Evolutionary conservation across 1,139 yeast species (phyloP), one percentile per base, ranked within the genome.

Genomic region (Meyerozyma carpophila): DNA sequence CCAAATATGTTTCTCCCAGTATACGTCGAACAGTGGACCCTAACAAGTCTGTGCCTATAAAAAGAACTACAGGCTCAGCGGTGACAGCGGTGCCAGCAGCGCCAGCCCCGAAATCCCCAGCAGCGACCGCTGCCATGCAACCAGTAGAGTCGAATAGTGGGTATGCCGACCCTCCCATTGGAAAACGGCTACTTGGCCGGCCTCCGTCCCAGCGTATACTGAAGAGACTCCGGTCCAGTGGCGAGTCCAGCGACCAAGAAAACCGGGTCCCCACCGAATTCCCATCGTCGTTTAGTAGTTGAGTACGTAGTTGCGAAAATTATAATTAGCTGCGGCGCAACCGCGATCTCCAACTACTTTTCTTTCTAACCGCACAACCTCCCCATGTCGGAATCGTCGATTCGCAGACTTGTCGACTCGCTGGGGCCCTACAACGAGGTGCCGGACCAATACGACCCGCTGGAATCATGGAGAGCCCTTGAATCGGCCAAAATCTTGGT

Each of bases 1-100:
- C 79, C 16, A 73, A 70, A 40, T 72, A 72, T 47, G 68, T 75
- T 3, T 71, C 83, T 2, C 77, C 79, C 9, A 71, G 73, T 36
- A 69, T 79, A 13, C 65, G 75, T 45, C 66, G 81, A 39, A 77
- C 81, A 0, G 65, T 81, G 10, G 84, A 81, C 56, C 86, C 81
- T 8, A 68, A 71, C 1, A 79, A 71, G 49, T 81, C 86, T 0
- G 73, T 77, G 0, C 86, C 86, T 0, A 66, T 81, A 3, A 78
- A 75, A 46, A 62, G 81, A 46, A 44, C 73, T 1, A 34, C 37
- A 9, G 36, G 20, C 21, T 9, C 36, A 11, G 21, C 36, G 16
- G 20, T 10, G 5, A 5, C 21, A 16, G 32, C 32, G 16, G 20
- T 10, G 5, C 21, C 21, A 16, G 32, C 32, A n/a, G n/a, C 14